Evolutionary conservation across 495 filamentous ascomycete genomes (phyloP), one percentile per base, ranked within the genome.

Genomic region (Trichoderma reesei): DNA sequence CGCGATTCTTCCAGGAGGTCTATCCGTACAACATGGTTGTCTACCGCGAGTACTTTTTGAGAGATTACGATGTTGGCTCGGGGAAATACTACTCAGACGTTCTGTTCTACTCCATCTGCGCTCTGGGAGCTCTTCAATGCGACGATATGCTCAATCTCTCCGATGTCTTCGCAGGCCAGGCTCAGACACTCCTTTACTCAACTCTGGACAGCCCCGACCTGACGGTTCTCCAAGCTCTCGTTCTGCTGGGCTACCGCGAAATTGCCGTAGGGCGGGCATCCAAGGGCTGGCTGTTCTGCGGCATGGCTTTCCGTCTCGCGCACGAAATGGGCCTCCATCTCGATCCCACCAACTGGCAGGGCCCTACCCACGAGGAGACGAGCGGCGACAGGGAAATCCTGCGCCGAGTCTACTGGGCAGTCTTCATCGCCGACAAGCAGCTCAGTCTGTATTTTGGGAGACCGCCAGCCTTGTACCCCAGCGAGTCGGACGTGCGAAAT

Each of bases 241-340:
- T 75, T 38, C 48, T 75, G 11, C 41, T 75, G 4, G 72, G 72
- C 0, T 70, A 75, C 59, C 66, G 70, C 14, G 70, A 72, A 61
- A 73, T 75, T 34, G 72, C 70, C 10, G 65, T 67, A 41, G 71
- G 72, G 2, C 67, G 68, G 60, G 66, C 68, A 33, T 71, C 70
- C 18, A 75, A 73, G 64, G 71, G 70, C 14, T 75, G 72, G 72
- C 38, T 75, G 3, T 72, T 73, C 60, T 70, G 70, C n/a, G 72
- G 72, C 46, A 73, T 73, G 51, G 51, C 51, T 34, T 56, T 56
- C 26, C 51, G 51, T 10, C 51, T 56, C 51, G 51, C 51, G 26
- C 51, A 56, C 26, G 51, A 56, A 34, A 75, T 75, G 72, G 71
- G 71, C 1, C 68, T 75, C 1, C 72, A 75, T 67, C 67, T 75